Evolutionary conservation across 139 green algal genomes (phyloP).

Genomic region (Chlorella sp.): DNA sequence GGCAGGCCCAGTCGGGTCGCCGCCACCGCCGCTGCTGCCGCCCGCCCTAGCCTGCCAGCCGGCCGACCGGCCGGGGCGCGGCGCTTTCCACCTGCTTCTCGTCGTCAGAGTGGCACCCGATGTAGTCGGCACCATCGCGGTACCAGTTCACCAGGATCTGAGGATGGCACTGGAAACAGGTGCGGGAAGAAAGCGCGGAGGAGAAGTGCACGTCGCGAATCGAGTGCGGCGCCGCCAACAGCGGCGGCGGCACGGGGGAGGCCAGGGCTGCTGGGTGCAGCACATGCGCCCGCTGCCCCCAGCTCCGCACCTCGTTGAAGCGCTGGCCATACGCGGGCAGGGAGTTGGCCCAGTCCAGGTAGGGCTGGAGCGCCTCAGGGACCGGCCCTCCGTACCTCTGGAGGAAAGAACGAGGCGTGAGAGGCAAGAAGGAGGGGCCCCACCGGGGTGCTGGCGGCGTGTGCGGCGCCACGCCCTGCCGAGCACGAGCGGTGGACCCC

Average conservation of each 20-base stretch:
- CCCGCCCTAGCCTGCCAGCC: no score
- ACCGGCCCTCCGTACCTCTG: background rate
- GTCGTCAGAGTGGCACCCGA: background rate
- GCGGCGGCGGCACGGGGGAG: no score
- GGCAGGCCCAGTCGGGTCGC: no score
- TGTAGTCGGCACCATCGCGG: background rate
- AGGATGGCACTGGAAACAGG: no score
- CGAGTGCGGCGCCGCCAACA: no score
- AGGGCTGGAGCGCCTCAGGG: background rate
- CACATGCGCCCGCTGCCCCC: no score
- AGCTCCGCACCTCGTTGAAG: background rate
- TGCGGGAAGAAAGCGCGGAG: no score
- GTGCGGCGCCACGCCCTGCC: background rate
- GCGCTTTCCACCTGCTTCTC: no score
- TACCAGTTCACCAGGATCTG: slow-evolving; percentile 9
- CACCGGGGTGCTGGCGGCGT: background rate
- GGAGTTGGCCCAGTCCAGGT: background rate
- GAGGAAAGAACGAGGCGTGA: background rate
- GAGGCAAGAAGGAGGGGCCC: background rate
- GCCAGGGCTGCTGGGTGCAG: no score
- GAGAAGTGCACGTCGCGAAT: no score
- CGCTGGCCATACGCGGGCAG: background rate
- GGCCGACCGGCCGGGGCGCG: no score
- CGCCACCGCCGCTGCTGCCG: no score
- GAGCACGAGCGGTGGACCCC: background rate